Evolutionary conservation across 1,139 yeast genomes (phyloP).

Genomic region (Williopsis jadinii): DNA sequence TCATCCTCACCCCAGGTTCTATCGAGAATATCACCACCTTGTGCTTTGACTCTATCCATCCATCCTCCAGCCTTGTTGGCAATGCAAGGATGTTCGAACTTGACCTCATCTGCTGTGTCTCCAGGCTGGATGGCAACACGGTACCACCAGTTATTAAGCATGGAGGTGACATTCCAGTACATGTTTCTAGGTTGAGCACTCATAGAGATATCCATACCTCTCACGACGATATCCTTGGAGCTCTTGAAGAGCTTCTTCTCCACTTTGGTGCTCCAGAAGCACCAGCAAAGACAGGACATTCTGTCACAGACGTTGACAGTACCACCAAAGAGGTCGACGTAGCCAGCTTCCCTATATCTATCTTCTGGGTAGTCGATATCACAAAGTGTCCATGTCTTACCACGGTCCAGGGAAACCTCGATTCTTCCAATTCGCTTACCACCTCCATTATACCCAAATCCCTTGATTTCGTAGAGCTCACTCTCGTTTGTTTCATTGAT

Average conservation of each 20-base stretch:
- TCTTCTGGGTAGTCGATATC: constrained; percentile 28
- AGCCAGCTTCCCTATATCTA: constrained; percentile 24
- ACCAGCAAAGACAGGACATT: constrained; percentile 28
- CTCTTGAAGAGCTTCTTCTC: constrained; percentile 15
- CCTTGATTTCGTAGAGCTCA: constrained; percentile 21
- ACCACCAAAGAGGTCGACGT: constrained; percentile 26
- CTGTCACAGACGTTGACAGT: constrained; percentile 27
- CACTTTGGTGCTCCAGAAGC: constrained; percentile 26
- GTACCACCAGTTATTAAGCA: constrained; percentile 32
- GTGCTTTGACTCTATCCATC: constrained; percentile 29
- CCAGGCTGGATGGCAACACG: constrained; percentile 25
- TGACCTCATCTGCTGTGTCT: constrained; percentile 12
- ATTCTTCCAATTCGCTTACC: constrained; percentile 28
- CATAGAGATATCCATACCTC: constrained; percentile 31
- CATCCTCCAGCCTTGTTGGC: constrained; percentile 27
- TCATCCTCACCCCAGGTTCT: constrained; percentile 26
- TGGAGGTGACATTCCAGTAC: constrained; percentile 32
- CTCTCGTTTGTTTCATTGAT: constrained; percentile 4
- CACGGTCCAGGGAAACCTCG: constrained; percentile 28
- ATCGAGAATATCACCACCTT: constrained; percentile 27
- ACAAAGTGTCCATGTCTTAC: constrained; percentile 25
- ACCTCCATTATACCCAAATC: constrained; percentile 31
- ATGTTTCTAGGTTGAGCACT: constrained; percentile 28
- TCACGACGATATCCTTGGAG: constrained; percentile 25
- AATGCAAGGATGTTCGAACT: constrained; percentile 27